A percentile compares a stretch with the other conserved stretches of the same genome.
Conservation (phyloP, 2,329 filamentous ascomycete genomes). For the Penicillium frequentans region DNA sequence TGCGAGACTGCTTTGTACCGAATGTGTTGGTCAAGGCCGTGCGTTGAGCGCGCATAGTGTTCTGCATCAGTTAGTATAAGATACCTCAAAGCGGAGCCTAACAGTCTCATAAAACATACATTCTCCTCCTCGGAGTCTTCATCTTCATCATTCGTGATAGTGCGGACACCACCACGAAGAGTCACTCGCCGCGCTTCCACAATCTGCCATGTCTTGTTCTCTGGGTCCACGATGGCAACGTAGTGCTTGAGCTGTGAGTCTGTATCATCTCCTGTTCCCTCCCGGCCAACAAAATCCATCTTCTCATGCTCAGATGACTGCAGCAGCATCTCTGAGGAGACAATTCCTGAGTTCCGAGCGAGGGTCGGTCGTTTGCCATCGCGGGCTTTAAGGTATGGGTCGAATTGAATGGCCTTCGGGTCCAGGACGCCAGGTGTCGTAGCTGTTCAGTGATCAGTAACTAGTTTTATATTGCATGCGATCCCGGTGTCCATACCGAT, state of each 20-base stretch:
- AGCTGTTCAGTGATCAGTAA: slow-evolving; percentile 21
- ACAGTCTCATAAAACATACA: slow-evolving; percentile 19
- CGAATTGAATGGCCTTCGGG: slow-evolving; percentile 31
- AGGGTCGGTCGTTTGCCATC: slow-evolving; percentile 35
- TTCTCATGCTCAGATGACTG: slow-evolving; percentile 62
- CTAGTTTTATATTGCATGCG: neutral
- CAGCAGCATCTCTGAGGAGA: slow-evolving; percentile 54
- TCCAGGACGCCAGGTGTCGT: slow-evolving; percentile 36
- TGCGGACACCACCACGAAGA: slow-evolving; percentile 51
- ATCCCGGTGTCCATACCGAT: slow-evolving; percentile 42
- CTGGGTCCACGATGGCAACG: slow-evolving; percentile 60
- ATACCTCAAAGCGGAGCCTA: neutral
- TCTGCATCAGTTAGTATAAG: slow-evolving; percentile 25
- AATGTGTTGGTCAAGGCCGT: slow-evolving; percentile 50
- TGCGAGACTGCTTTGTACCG: slow-evolving; percentile 52
- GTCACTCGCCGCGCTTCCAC: slow-evolving; percentile 56
- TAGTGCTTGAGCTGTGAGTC: slow-evolving; percentile 60
- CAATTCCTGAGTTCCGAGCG: slow-evolving; percentile 37
- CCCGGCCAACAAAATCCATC: slow-evolving; percentile 59
- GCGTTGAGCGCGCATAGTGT: slow-evolving; percentile 39
- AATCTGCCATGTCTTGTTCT: slow-evolving; percentile 54
- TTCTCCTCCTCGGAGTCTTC: slow-evolving; percentile 31
- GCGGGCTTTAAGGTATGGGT: slow-evolving; percentile 53
- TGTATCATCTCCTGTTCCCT: slow-evolving; percentile 48
- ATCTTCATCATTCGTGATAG: slow-evolving; percentile 27